Conservation (phyloP, 2,329 filamentous ascomycete genomes). For the Aspergillus hortae region DNA sequence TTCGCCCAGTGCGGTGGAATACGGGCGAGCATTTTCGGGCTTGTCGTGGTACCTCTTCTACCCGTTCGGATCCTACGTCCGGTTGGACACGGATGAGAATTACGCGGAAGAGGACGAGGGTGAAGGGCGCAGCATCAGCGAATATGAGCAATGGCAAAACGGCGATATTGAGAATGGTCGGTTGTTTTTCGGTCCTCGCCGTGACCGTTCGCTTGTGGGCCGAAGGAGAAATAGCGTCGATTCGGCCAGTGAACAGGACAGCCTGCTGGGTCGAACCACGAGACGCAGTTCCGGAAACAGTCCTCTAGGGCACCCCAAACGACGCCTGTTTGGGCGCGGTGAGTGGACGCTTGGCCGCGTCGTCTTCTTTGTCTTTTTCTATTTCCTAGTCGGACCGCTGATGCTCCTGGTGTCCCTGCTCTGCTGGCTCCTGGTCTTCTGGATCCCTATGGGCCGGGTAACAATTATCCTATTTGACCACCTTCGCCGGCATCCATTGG, state of each 20-base stretch:
- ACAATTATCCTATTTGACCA: constrained; percentile 88
- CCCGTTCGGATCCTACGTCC: constrained; percentile 94
- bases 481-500: constrained; percentile 84
- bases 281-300: constrained; percentile 47
- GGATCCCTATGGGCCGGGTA: constrained; percentile 97
- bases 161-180: constrained; percentile 94
- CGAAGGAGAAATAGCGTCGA: constrained; percentile 85
- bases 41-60: constrained; percentile 86
- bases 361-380: constrained; percentile 95
- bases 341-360: constrained; percentile 94
- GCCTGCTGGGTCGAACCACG: constrained; percentile 69
- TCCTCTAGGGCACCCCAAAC: constrained; percentile 58
- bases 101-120: constrained; percentile 93
- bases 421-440: constrained; percentile 97
- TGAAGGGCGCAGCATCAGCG: constrained; percentile 93
- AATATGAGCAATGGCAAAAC: constrained; percentile 99
- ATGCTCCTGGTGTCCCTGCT: constrained; percentile 80
- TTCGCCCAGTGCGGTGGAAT: constrained; percentile 75
- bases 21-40: constrained; percentile 80
- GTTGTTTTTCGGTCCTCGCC: constrained; percentile 85
- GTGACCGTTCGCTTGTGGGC: constrained; percentile 75
- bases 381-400: constrained; percentile 81
- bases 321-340: constrained; percentile 87
- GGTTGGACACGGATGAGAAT: constrained; percentile 86
- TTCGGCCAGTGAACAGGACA: constrained; percentile 84